phyloP scores from a whole-genome alignment of 441 rosid species.

The Syzygium syzygioides region DNA sequence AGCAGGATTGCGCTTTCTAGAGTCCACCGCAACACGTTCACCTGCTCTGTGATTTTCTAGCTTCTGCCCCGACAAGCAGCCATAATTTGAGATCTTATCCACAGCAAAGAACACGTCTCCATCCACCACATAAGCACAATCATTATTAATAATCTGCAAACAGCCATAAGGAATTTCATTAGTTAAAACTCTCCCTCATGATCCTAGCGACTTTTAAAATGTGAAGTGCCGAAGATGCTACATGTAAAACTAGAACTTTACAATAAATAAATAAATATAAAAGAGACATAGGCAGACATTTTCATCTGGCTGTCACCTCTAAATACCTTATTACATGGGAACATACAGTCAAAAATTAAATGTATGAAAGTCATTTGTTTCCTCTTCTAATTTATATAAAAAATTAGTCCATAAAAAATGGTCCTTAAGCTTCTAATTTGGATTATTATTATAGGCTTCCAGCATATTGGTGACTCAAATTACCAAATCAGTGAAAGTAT shows the following conservation, averaged over 20 bases:
- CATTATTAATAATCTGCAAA: conserved; percentile 74
- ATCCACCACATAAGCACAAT: conserved; percentile 57
- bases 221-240: background rate
- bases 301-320: background rate
- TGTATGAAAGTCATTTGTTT: background rate
- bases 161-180: background rate
- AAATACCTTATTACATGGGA: background rate
- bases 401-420: background rate
- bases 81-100: conserved; percentile 71
- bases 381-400: background rate
- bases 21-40: conserved; percentile 81
- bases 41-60: conserved; percentile 80
- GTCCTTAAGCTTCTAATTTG: background rate
- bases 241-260: background rate
- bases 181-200: background rate
- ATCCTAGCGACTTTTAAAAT: background rate
- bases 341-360: background rate
- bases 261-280: background rate
- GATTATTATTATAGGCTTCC: background rate
- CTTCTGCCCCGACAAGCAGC: conserved; percentile 70
- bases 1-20: conserved; percentile 80
- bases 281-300: background rate
- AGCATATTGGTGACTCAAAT: background rate
- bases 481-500: background rate
- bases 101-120: conserved; percentile 91